A percentile compares a stretch with the other conserved stretches of the same genome.
Conservation (phyloP, 768 basidiomycete species). For the Gloeopeniophorella convolvens region DNA sequence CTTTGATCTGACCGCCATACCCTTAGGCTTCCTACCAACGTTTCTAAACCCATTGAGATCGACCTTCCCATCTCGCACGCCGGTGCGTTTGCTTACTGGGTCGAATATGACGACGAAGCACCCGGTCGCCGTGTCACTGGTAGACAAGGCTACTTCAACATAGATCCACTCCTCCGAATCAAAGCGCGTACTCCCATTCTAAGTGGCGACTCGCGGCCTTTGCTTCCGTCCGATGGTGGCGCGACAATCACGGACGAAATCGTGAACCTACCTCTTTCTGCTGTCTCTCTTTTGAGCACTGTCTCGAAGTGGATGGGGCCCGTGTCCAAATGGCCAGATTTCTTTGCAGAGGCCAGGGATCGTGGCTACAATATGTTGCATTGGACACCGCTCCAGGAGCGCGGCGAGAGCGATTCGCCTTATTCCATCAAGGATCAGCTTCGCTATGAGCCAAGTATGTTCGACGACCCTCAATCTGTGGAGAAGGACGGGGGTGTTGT, state of each 20-base stretch:
- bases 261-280: slow-evolving; percentile 78
- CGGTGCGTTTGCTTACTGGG: slow-evolving; percentile 92
- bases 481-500: slow-evolving; percentile 46
- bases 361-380: slow-evolving; percentile 98
- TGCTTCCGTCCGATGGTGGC: slow-evolving; percentile 48
- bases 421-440: slow-evolving; percentile 91
- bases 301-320: slow-evolving; percentile 99
- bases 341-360: slow-evolving; percentile 78
- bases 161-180: slow-evolving; percentile 81
- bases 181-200: slow-evolving; percentile 75
- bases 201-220: slow-evolving; percentile 41
- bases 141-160: slow-evolving; percentile 90
- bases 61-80: slow-evolving; percentile 96
- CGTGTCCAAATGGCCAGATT: slow-evolving; percentile 63
- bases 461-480: slow-evolving; percentile 33
- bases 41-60: slow-evolving; percentile 87
- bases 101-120: slow-evolving; percentile 75
- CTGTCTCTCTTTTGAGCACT: slow-evolving; percentile 80
- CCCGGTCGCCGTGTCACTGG: slow-evolving; percentile 65
- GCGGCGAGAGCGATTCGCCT: slow-evolving; percentile 85
- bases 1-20: not conserved
- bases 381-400: slow-evolving; percentile 89
- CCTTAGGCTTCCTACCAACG: slow-evolving; percentile 71
- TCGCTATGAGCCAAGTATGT: slow-evolving; percentile 73
- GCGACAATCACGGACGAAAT: slow-evolving; percentile 42